Conservation (phyloP, 768 basidiomycete species). For the Russula sp. region DNA sequence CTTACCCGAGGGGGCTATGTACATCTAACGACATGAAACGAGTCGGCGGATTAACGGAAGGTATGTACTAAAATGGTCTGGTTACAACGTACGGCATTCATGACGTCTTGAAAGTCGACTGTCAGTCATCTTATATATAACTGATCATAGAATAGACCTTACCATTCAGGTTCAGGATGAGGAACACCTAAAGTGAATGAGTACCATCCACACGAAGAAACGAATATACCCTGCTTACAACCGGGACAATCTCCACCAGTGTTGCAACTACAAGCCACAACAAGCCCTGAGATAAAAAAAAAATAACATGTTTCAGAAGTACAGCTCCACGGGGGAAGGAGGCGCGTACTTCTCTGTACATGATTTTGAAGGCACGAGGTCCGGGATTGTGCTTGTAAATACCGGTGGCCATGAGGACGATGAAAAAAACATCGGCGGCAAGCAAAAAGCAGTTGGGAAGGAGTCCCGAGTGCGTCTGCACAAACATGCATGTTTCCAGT, state of each 20-base stretch:
- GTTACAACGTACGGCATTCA: constrained; percentile 24
- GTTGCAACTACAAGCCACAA: constrained; percentile 20
- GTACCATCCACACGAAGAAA: background rate
- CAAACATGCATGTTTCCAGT: background rate
- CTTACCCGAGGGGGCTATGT: constrained; percentile 21
- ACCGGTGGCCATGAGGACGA: constrained; percentile 17
- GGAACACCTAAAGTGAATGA: constrained; percentile 21
- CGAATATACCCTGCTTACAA: constrained; percentile 4
- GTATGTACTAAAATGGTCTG: background rate
- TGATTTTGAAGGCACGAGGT: constrained; percentile 13
- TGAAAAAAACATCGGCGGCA: constrained; percentile 1
- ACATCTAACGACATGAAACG: constrained; percentile 18
- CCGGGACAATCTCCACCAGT: constrained; percentile 16
- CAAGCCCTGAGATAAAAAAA: constrained; percentile 12
- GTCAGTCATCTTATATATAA: constrained; percentile 5
- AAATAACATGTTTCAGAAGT: background rate
- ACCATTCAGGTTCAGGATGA: constrained; percentile 24
- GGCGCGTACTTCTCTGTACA: constrained; percentile 24
- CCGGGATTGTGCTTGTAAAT: constrained; percentile 17
- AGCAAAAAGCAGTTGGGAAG: constrained; percentile 8
- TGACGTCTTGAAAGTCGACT: constrained; percentile 1
- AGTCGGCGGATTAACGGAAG: background rate
- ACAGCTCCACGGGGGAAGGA: background rate
- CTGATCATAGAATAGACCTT: background rate
- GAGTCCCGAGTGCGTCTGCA: background rate